Base-by-base conservation (phyloP, 2,329 filamentous ascomycete genomes). In the Aspergillus alliaceus region DNA sequence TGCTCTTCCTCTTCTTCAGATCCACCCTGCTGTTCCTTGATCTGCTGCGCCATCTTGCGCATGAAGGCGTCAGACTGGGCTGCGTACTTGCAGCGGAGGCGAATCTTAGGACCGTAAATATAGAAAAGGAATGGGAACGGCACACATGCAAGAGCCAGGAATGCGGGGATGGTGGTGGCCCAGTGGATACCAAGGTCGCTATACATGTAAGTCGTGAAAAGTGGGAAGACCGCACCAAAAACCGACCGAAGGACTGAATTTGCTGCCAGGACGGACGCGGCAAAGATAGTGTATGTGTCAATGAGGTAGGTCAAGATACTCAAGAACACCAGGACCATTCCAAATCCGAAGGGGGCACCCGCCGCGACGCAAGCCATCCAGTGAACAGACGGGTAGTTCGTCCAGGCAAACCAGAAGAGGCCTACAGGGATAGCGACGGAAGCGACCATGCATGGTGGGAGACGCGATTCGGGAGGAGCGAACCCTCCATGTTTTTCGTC, bases 361-460 rank as follows among this genome's bases (percentile, higher is more conserved):
- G 69, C 73, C 9, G 72, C 68, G 46, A 77, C 68, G 55, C 67
- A 67, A 14, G 66, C 73, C 53, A 76, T 72, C 73, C 73, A 77
- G 59, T 76, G 74, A 32, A 76, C 62, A 2, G 66, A 67, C 56
- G 70, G 75, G 54, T 75, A 80, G 51, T 83, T 81, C 1, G 84
- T 84, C 84, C 84, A 86, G 0, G 82, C 83, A 56, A 86, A 83
- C 82, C 82, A 84, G 69, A 86, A 84, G 4, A 86, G 73, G 15
- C 82, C 80, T 40, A 84, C 69, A 0, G 85, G 84, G 37, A 87
- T 75, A n/a, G 74, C 70, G 22, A 83, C 72, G 53, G 76, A 78
- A 31, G 79, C 80, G 3, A 81, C 59, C 58, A 82, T 79, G 44
- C 75, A 77, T 6, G 81, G 78, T 2, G 81, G 80, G 2, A 85